Evolutionary conservation across 1,284 basidiomycete genomes (phyloP), one percentile per base, ranked within the genome.

Genomic region (Fomitopsis pinicola): DNA sequence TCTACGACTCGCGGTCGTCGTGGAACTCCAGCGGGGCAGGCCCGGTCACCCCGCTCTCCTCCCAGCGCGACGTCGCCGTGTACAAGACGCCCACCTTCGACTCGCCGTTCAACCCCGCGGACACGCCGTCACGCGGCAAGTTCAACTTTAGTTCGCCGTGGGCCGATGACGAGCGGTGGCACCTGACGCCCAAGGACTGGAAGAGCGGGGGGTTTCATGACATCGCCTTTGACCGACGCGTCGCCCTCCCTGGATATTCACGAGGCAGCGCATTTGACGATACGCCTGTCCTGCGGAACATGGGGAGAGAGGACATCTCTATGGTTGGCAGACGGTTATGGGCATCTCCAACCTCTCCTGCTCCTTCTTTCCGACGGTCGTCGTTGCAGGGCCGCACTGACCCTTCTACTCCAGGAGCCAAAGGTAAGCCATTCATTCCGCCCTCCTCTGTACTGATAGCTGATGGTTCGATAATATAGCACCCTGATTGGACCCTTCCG

Each of bases 91-190:
- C 82, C 10, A 73, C 75, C 54, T 81, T 86, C 35, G 85, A 84
- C 56, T 74, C 79, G 5, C 79, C 82, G 3, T 91, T 89, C 67
- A 89, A 91, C 71, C 88, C 88, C 8, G 84, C 84, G 19, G 87
- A 87, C 22, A 91, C 88, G 5, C 88, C 88, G 1, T 89, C 88
- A 22, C 78, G 88, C 55, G 87, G 88, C 65, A 82, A 76, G 66
- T 82, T 89, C 63, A 78, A 78, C 5, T 86, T 87, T 63, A 77
- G 80, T 36, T 88, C 86, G 17, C 87, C 87, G 2, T 50, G 48
- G 48, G 14, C 22, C 26, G 48, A 50, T 5, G 45, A 48, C 26
- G 26, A 26, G 45, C 45, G 45, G 8, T 50, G 48, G 48, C 48
- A 50, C 15, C 9, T 50, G 28, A 50, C 28, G 7, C 48, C 48